Percentiles rank a stretch among this genome's conserved stretches.
phyloP scores from a whole-genome alignment of 1,139 yeast species.

The Saccharomyces hybrid region DNA sequence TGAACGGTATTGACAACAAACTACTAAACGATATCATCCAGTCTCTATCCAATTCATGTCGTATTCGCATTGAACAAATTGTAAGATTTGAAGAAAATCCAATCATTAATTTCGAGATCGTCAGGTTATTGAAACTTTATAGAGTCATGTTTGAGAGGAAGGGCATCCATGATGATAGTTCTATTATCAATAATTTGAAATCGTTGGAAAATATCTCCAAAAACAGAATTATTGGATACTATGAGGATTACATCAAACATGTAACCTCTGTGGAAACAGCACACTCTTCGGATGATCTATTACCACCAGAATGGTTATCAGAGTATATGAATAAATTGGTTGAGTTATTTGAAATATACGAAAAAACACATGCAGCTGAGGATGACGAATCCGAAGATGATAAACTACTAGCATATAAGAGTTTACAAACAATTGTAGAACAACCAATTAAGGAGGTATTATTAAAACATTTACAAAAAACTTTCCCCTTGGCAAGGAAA shows the following conservation, averaged over 20 bases:
- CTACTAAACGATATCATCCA: slow-evolving; percentile 39
- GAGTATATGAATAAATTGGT: slow-evolving; percentile 40
- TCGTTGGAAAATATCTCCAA: slow-evolving; percentile 17
- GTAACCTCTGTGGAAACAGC: neutral
- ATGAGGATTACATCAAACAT: slow-evolving; percentile 9
- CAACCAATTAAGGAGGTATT: slow-evolving; percentile 20
- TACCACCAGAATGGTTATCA: slow-evolving; percentile 70
- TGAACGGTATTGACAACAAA: slow-evolving; percentile 29
- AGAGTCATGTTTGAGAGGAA: slow-evolving; percentile 57
- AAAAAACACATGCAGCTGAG: slow-evolving; percentile 28
- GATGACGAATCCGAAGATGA: slow-evolving; percentile 15
- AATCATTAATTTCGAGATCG: slow-evolving; percentile 48
- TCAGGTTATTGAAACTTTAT: slow-evolving; percentile 60
- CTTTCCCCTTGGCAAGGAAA: slow-evolving; percentile 28
- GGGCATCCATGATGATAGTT: slow-evolving; percentile 18
- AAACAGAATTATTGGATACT: slow-evolving; percentile 16
- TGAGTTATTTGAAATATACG: slow-evolving; percentile 46
- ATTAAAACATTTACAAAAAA: slow-evolving; percentile 17
- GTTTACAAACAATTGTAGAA: slow-evolving; percentile 30
- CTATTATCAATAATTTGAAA: slow-evolving; percentile 18
- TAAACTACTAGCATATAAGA: slow-evolving; percentile 20
- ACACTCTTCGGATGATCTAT: slow-evolving; percentile 32
- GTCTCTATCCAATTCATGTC: slow-evolving; percentile 44
- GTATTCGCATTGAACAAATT: slow-evolving; percentile 56
- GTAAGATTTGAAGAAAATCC: slow-evolving; percentile 59